A percentile compares a stretch with the other conserved stretches of the same genome.
phyloP scores from a whole-genome alignment of 345 rosid genomes.

The Lepidium africanum region DNA sequence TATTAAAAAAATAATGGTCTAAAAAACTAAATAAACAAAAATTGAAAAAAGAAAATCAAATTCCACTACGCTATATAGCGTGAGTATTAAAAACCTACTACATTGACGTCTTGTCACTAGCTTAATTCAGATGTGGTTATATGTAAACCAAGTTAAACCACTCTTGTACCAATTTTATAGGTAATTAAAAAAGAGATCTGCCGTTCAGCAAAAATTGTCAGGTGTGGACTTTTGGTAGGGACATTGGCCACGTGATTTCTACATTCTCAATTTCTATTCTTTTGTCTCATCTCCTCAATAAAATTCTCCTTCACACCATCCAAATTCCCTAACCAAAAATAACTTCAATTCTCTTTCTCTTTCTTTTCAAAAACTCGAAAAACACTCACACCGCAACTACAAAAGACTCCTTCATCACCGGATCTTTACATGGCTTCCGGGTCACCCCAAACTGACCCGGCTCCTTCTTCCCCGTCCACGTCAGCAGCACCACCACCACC shows the following conservation, averaged over 20 bases:
- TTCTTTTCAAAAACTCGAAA: not conserved
- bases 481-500: slow-evolving; percentile 27
- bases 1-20: too few relatives aligned
- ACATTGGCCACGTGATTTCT: slow-evolving; percentile 28
- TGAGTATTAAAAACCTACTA: not conserved
- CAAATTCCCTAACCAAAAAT: not conserved
- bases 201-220: slow-evolving; percentile 21
- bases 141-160: not conserved
- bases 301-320: slow-evolving; percentile 11
- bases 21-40: too few relatives aligned
- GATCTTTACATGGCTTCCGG: slow-evolving; percentile 13
- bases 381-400: not conserved
- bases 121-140: not conserved
- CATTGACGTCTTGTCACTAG: not conserved
- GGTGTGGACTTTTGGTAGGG: slow-evolving; percentile 30
- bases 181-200: not conserved
- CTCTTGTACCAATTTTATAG: not conserved
- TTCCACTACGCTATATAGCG: too few relatives aligned
- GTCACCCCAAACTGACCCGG: slow-evolving; percentile 8
- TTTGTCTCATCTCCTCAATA: slow-evolving; percentile 17
- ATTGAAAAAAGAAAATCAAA: too few relatives aligned
- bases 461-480: not conserved
- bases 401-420: not conserved
- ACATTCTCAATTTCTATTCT: not conserved
- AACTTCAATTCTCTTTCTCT: not conserved